Conservation (phyloP, 805 yeast species). For the Metschnikowia rubicola region DNA sequence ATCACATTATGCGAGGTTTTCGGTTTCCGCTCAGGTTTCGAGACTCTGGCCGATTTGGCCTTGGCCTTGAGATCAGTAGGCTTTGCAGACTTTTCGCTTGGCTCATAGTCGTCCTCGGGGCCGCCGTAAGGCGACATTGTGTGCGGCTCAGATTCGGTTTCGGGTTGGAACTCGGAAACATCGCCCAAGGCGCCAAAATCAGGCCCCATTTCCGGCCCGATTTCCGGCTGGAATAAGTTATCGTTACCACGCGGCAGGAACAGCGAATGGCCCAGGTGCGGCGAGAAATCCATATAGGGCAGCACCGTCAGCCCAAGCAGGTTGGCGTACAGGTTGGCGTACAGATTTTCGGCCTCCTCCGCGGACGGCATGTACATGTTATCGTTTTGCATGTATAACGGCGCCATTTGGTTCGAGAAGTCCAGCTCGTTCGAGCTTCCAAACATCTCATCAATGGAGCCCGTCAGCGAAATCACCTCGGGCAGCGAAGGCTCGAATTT, state of each 20-base stretch:
- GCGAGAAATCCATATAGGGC: slow-evolving; percentile 5
- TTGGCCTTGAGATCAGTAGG: slow-evolving; percentile 11
- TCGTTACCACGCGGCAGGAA: neutral
- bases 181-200: neutral
- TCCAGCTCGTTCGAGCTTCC: neutral
- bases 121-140: neutral
- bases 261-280: slow-evolving; percentile 2
- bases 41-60: slow-evolving; percentile 13
- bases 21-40: slow-evolving; percentile 48
- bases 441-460: slow-evolving; percentile 5
- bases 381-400: neutral
- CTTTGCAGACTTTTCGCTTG: neutral
- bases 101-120: neutral
- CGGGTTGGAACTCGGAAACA: neutral
- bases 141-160: neutral
- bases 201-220: neutral
- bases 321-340: slow-evolving; percentile 1
- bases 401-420: neutral
- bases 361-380: neutral
- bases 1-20: slow-evolving; percentile 73
- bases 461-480: slow-evolving; percentile 5
- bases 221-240: no score
- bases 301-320: slow-evolving; percentile 6
- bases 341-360: neutral
- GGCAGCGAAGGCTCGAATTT: slow-evolving; percentile 6